Percentiles rank a stretch among this genome's conserved stretches.
Evolutionary conservation across 305 asterid species (phyloP).

Genomic region (Rubia balearica): DNA sequence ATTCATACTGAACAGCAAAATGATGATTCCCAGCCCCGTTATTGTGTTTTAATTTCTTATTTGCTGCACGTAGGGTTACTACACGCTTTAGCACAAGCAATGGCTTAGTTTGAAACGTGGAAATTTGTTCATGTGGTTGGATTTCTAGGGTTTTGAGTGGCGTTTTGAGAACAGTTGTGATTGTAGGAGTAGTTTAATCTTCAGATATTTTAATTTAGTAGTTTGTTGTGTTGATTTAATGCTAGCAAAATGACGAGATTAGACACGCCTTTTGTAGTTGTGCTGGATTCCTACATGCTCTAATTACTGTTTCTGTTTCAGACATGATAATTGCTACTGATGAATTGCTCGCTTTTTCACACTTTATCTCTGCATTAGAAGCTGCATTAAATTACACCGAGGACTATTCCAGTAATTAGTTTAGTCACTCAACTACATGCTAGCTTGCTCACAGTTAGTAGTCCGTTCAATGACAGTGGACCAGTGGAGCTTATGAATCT

Average conservation of each 20-base stretch:
- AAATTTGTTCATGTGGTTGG: background rate
- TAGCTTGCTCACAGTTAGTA: background rate
- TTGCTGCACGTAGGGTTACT: conserved; percentile 9
- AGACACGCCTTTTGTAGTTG: background rate
- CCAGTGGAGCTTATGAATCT: background rate
- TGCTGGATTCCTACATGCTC: background rate
- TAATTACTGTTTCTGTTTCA: background rate
- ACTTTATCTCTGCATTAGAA: background rate
- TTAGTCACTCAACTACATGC: background rate
- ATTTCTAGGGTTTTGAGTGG: background rate
- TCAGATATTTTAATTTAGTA: background rate
- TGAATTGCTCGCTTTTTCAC: background rate
- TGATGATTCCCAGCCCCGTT: background rate
- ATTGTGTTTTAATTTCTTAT: background rate
- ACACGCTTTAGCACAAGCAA: background rate
- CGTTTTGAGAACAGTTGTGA: background rate
- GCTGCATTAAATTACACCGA: background rate
- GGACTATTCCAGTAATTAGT: background rate
- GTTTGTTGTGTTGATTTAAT: background rate
- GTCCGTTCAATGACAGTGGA: background rate
- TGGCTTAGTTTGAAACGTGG: background rate
- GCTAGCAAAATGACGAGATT: background rate
- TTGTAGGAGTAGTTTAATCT: background rate
- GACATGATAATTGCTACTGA: background rate
- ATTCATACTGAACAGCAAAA: background rate